Evolutionary conservation across 805 yeast species (phyloP), one percentile per base, ranked within the genome.

Genomic region (Wickerhamiella bombiphila): DNA sequence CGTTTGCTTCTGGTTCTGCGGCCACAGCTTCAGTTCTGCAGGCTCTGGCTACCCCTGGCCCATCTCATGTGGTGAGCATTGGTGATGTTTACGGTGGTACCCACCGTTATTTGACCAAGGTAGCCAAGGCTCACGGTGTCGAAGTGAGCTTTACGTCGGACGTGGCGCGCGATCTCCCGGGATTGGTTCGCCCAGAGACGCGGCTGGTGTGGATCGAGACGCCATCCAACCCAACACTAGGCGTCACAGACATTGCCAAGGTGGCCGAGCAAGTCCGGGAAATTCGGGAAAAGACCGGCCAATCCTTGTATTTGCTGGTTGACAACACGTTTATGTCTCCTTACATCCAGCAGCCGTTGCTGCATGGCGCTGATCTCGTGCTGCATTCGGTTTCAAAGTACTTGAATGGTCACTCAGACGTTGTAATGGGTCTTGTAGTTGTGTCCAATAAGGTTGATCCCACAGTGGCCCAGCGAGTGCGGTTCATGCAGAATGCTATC

Each of bases 71-170:
- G 30, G 65, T 81, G 35, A 74, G 83, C 34, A 74, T 80, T 52
- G 85, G 80, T 50, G 94, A 81, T 52, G 93, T 81, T 34, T 81
- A 81, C 59, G 94, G 94, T 44, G 94, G 94, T 51, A 81, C 93
- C 41, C 91, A 81, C 65, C 69, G 94, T 60, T 81, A 82, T 61
- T 81, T 81, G 68, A 76, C 93, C 55, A 70, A 78, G 57, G 93
- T 81, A 35, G 93, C 88, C 43, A 65, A 66, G 54, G 70, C 81
- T 34, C 91, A 80, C 56, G 88, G 88, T 41, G 78, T 80, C 40
- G 67, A 64, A 39, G 69, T 78, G 32, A 59, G 73, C 14, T 81
- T 82, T 60, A 74, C 83, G 34, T 70, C 69, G 47, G 68, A 77
- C 56, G 64, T 81, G 50, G 68, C 66, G 43, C 52, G 58, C 21